phyloP scores from a whole-genome alignment of 2,329 filamentous ascomycete species.

The Fusarium scirpi region DNA sequence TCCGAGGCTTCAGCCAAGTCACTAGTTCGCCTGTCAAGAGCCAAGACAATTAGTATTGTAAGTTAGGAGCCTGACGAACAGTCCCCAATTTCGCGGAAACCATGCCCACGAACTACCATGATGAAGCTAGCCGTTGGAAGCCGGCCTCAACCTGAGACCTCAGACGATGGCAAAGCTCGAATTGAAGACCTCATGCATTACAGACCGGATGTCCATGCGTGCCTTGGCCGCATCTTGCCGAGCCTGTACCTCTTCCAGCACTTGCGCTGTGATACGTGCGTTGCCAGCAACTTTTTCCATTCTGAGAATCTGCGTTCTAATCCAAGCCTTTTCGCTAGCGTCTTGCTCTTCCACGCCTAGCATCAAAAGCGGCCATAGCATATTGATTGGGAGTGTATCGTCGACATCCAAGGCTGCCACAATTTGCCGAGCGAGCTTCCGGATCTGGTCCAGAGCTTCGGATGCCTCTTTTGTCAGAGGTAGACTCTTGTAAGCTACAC shows the following conservation, averaged over 20 bases:
- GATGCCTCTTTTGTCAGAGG: conserved; percentile 63
- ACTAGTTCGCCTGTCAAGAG: conserved; percentile 1
- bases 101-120: neutral
- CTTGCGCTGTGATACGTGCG: conserved; percentile 59
- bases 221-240: conserved; percentile 56
- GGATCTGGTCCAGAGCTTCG: conserved; percentile 63
- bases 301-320: conserved; percentile 60
- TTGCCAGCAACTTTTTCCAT: conserved; percentile 61
- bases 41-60: conserved; percentile 1
- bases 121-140: neutral
- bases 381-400: conserved; percentile 64
- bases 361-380: conserved; percentile 69
- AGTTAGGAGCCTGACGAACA: conserved; percentile 2
- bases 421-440: conserved; percentile 60
- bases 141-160: neutral
- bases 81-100: neutral
- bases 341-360: conserved; percentile 67
- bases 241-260: conserved; percentile 60
- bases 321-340: conserved; percentile 61
- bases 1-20: conserved; percentile 3
- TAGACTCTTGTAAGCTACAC: conserved; percentile 66
- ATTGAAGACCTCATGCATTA: conserved; percentile 63
- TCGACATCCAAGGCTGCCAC: conserved; percentile 54
- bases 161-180: conserved; percentile 65
- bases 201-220: conserved; percentile 58